Evolutionary conservation across 2,329 filamentous ascomycete genomes (phyloP).

Genomic region (Parastagonospora avenae): DNA sequence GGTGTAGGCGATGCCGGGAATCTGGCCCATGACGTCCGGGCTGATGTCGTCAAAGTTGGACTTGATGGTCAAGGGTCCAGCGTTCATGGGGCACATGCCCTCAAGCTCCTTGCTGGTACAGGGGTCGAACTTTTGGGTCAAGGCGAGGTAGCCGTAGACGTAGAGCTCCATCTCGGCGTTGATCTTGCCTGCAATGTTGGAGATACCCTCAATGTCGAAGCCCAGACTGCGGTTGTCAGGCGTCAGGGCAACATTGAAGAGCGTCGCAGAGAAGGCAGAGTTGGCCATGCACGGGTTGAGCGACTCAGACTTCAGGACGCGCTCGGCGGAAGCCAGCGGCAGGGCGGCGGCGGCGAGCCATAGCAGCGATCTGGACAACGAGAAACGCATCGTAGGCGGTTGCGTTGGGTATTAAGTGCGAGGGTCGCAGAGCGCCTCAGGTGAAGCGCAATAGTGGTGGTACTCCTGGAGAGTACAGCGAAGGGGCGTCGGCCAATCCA

Average conservation of each 20-base stretch:
- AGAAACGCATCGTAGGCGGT: slow-evolving; percentile 40
- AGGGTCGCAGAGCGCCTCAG: slow-evolving; percentile 16
- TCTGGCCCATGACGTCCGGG: slow-evolving; percentile 65
- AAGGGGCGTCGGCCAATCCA: slow-evolving; percentile 39
- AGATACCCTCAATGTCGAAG: slow-evolving; percentile 80
- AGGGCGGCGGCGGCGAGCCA: slow-evolving; percentile 45
- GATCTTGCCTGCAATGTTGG: slow-evolving; percentile 82
- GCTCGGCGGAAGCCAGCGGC: slow-evolving; percentile 62
- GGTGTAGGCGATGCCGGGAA: slow-evolving; percentile 85
- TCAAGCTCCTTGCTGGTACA: slow-evolving; percentile 68
- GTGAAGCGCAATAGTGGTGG: slow-evolving; percentile 19
- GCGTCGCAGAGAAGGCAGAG: slow-evolving; percentile 84
- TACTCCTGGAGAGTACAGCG: slow-evolving; percentile 39
- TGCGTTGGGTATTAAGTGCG: slow-evolving; percentile 14
- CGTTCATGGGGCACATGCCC: slow-evolving; percentile 89
- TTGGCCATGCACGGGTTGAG: slow-evolving; percentile 84
- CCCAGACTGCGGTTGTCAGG: slow-evolving; percentile 73
- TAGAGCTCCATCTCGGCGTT: slow-evolving; percentile 75
- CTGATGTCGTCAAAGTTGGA: slow-evolving; percentile 64
- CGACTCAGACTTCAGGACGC: slow-evolving; percentile 74
- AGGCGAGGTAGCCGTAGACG: slow-evolving; percentile 80
- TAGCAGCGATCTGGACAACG: slow-evolving; percentile 39
- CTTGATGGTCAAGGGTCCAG: slow-evolving; percentile 77
- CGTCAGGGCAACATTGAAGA: slow-evolving; percentile 85
- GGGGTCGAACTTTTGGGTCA: slow-evolving; percentile 73